Base-by-base conservation (phyloP, 2,329 filamentous ascomycete species). In the Alternaria novae-zelandiae region DNA sequence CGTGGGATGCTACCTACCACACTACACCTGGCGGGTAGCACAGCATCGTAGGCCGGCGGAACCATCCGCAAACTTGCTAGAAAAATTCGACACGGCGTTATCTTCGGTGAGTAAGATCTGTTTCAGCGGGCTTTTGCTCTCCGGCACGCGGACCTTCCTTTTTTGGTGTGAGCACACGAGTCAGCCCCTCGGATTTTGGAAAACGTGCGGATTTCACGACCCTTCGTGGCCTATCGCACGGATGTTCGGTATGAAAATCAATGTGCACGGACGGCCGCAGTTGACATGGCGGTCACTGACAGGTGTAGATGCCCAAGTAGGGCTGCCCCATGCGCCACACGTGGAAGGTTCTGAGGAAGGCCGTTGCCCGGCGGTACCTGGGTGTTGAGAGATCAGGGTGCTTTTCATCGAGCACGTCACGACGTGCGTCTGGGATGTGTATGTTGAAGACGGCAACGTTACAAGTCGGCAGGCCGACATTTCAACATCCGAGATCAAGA, bases 331-430 rank as follows among this genome's bases (percentile, higher is more conserved):
- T 57, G 58, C 44, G 58, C 53, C 58, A 60, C 53, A 12, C 26
- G 41, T 32, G 20, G 26, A 54, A 47, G 49, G 25, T 41, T 21
- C 43, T 57, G 44, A 49, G 54, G 30, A 56, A 50, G 30, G 15
- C 32, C 20, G 25, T 47, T 44, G 28, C 32, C 11, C 12, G 13
- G 30, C 54, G 17, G 36, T 17, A 41, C 36, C 36, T 41, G 36
- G 36, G 15, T 61, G 50, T 55, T 54, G 57, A 64, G 47, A 12
- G 32, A 45, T 44, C n/a, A 51, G 28, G 17, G 30, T 56, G 58
- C 53, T 32, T 60, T 45, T 49, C 54, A 56, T 54, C 23, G 21
- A 54, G 23, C 23, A 57, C 43, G 62, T 54, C 63, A 58, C 51
- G 51, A 56, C 36, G 28, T 46, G 44, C 41, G 26, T 25, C 46